Evolutionary conservation across 1,139 yeast genomes (phyloP).

Genomic region (Kluyveromyces sp.): DNA sequence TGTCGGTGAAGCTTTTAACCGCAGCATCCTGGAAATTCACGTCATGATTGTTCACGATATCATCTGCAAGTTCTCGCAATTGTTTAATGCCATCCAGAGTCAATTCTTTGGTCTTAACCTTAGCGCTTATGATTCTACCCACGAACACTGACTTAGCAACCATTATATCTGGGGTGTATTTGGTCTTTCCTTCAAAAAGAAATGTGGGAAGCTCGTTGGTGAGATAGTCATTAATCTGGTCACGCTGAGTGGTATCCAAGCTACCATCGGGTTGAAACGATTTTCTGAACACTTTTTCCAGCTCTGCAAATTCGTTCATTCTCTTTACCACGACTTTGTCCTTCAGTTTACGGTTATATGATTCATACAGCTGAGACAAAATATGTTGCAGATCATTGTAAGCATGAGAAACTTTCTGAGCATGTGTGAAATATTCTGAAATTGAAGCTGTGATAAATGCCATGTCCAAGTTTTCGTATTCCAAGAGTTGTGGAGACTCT

Average conservation of each 20-base stretch:
- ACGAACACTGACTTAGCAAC: constrained; percentile 27
- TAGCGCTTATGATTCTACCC: constrained; percentile 20
- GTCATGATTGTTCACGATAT: constrained; percentile 49
- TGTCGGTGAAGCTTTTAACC: constrained; percentile 64
- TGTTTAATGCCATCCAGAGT: constrained; percentile 16
- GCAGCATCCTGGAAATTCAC: constrained; percentile 89
- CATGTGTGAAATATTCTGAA: constrained; percentile 17
- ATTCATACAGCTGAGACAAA: constrained; percentile 25
- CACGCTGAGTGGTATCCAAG: constrained; percentile 23
- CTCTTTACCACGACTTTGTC: constrained; percentile 33
- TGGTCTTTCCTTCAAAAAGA: constrained; percentile 23
- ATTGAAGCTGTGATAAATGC: constrained; percentile 15
- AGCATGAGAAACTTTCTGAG: constrained; percentile 19
- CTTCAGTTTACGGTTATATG: constrained; percentile 31
- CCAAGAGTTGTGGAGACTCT: constrained; percentile 21
- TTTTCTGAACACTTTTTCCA: constrained; percentile 12
- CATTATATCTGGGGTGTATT: constrained; percentile 20
- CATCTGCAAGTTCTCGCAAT: constrained; percentile 20
- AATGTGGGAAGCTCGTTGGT: constrained; percentile 26
- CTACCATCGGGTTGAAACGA: constrained; percentile 13
- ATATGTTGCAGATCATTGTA: constrained; percentile 24
- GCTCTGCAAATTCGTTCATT: constrained; percentile 18
- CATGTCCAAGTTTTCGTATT: constrained; percentile 22
- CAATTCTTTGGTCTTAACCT: constrained; percentile 17
- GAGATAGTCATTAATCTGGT: constrained; percentile 23